phyloP scores from a whole-genome alignment of 352 stramenopile species.

The Blastocystis sp. region DNA sequence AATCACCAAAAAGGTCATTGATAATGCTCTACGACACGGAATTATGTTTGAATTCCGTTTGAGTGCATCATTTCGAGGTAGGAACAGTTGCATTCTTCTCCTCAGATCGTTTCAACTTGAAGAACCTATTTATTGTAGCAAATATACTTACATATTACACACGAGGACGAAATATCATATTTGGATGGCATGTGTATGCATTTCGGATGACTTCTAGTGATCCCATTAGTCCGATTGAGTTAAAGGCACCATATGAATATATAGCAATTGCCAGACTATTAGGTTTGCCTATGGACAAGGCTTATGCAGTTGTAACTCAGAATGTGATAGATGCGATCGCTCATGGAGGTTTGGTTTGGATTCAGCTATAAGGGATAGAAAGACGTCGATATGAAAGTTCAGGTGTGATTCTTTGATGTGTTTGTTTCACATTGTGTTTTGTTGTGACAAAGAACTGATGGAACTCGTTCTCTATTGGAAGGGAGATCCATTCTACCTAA shows the following conservation, averaged over 20 bases:
- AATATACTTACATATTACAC: background rate
- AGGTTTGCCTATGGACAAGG: slow-evolving; percentile 18
- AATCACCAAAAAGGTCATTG: background rate
- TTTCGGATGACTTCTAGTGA: background rate
- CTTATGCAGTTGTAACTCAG: background rate
- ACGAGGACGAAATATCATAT: slow-evolving; percentile 25
- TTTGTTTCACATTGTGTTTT: slow-evolving; percentile 37
- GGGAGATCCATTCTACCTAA: background rate
- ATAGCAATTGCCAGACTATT: slow-evolving; percentile 18
- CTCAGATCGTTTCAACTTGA: background rate
- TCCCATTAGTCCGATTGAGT: background rate
- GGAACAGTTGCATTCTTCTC: background rate
- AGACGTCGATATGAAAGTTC: background rate
- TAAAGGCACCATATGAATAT: slow-evolving; percentile 16
- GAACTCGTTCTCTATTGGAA: slow-evolving; percentile 29
- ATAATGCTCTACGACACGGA: background rate
- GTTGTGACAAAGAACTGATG: background rate
- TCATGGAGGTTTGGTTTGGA: background rate
- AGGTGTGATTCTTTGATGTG: background rate
- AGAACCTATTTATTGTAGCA: background rate
- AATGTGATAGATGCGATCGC: background rate
- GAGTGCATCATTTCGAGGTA: background rate
- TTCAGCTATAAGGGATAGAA: background rate
- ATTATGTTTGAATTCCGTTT: slow-evolving; percentile 58
- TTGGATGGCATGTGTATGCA: background rate